Percentiles rank a stretch among this genome's conserved stretches.
phyloP scores from a whole-genome alignment of 768 basidiomycete genomes.

The Panaeolus papilionaceus region DNA sequence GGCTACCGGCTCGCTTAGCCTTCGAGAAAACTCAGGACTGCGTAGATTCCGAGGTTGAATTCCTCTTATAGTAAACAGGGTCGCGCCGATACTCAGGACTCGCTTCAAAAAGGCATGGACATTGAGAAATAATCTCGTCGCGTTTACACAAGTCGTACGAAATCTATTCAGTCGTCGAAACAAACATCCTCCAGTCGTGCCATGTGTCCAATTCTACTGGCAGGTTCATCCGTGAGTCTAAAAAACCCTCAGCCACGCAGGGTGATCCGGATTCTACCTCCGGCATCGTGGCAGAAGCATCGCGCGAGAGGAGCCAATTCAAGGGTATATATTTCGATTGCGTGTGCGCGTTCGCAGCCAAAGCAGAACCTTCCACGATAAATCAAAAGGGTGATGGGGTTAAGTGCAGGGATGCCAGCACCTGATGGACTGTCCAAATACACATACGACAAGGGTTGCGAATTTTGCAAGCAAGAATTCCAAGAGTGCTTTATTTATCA shows the following conservation, averaged over 20 bases:
- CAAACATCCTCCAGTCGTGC: background rate
- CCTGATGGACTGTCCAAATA: conserved; percentile 2
- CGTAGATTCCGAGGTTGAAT: background rate
- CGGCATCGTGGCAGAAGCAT: conserved; percentile 27
- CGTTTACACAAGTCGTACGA: background rate
- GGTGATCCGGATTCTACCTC: conserved; percentile 25
- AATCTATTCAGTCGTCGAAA: conserved; percentile 3
- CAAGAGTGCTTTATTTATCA: background rate
- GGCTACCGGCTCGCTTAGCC: conserved; percentile 49
- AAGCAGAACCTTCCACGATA: conserved; percentile 6
- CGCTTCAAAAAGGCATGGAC: background rate
- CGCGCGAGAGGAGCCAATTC: conserved; percentile 47
- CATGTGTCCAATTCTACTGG: background rate
- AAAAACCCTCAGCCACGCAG: conserved; percentile 16
- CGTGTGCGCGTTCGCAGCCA: conserved; percentile 45
- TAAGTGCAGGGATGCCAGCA: conserved; percentile 8
- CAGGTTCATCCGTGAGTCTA: conserved; percentile 14
- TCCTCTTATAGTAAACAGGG: conserved; percentile 1
- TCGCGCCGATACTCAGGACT: conserved; percentile 12
- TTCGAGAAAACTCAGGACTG: conserved; percentile 43
- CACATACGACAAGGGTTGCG: conserved; percentile 11
- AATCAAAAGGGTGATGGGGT: conserved; percentile 6
- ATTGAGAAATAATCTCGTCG: background rate
- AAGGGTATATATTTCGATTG: conserved; percentile 52
- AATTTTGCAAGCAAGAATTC: background rate